Evolutionary conservation across 176 grass and related monocot species (phyloP).

Genomic region (Chloris gayana): DNA sequence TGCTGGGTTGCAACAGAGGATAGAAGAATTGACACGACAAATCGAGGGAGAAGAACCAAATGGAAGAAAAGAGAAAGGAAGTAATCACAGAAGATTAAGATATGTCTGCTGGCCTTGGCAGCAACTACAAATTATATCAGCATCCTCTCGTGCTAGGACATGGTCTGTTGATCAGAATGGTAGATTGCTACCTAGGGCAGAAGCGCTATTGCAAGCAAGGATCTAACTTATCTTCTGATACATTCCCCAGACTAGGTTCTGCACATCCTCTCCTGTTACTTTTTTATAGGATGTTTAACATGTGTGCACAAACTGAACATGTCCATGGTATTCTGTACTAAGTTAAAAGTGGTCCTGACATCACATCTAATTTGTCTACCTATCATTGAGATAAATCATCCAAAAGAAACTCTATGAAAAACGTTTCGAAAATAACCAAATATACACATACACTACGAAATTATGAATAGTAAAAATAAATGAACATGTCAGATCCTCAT

Average conservation of each 20-base stretch:
- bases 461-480: too few species aligned
- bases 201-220: slow-evolving; percentile 64
- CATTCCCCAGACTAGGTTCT: background rate
- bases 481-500: too few species aligned
- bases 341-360: background rate
- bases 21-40: slow-evolving; percentile 80
- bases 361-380: too few species aligned
- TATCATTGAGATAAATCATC: too few species aligned
- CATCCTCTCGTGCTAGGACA: slow-evolving; percentile 41
- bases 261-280: background rate
- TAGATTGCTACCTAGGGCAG: slow-evolving; percentile 61
- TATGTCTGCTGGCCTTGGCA: slow-evolving; percentile 77
- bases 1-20: slow-evolving; percentile 57
- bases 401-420: too few species aligned
- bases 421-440: too few species aligned
- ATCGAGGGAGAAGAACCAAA: slow-evolving; percentile 57
- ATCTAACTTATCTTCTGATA: slow-evolving; percentile 33
- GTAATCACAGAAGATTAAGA: slow-evolving; percentile 42
- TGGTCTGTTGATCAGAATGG: slow-evolving; percentile 50
- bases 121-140: slow-evolving; percentile 47
- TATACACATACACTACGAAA: too few species aligned
- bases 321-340: background rate
- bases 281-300: background rate
- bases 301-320: background rate
- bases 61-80: slow-evolving; percentile 38